These are phyloP conservation scores for Phaeosphaeria sp. DNA, from an alignment of 2,329 filamentous ascomycete species.

Conservation along the genomic window DNA sequence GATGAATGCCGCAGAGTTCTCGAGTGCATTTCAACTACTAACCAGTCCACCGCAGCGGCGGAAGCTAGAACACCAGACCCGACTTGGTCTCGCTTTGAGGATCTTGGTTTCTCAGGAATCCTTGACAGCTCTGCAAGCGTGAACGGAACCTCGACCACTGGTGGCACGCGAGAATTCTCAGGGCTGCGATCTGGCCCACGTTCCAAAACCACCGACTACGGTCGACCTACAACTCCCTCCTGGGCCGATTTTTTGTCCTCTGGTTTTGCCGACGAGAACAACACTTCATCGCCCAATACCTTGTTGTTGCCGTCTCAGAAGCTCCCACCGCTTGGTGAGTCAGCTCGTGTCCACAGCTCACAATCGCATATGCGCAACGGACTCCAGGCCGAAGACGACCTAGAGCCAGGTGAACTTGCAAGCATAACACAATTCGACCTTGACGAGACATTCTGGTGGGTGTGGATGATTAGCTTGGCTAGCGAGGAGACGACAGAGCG, in stretches of 20 bases:
- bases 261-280: slow-evolving; percentile 82
- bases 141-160: slow-evolving; percentile 33
- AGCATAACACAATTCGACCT: slow-evolving; percentile 87
- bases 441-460: slow-evolving; percentile 99
- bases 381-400: slow-evolving; percentile 71
- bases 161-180: slow-evolving; percentile 73
- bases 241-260: slow-evolving; percentile 98
- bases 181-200: slow-evolving; percentile 71
- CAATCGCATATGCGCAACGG: slow-evolving; percentile 74
- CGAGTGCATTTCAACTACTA: slow-evolving; percentile 84
- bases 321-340: slow-evolving; percentile 79
- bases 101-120: slow-evolving; percentile 84
- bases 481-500: slow-evolving; percentile 84
- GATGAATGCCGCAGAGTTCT: slow-evolving; percentile 94
- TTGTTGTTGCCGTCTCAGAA: slow-evolving; percentile 91
- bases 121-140: slow-evolving; percentile 69
- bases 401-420: slow-evolving; percentile 92
- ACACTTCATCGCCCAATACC: slow-evolving; percentile 67
- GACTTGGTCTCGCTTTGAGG: slow-evolving; percentile 96
- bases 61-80: slow-evolving; percentile 67
- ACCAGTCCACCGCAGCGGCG: slow-evolving; percentile 76
- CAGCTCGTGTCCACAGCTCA: slow-evolving; percentile 77
- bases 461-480: slow-evolving; percentile 97
- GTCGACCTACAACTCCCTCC: slow-evolving; percentile 89
- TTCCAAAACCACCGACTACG: slow-evolving; percentile 71